Evolutionary conservation across 805 yeast genomes (phyloP).

Genomic region (Ogataea parapolymorpha): DNA sequence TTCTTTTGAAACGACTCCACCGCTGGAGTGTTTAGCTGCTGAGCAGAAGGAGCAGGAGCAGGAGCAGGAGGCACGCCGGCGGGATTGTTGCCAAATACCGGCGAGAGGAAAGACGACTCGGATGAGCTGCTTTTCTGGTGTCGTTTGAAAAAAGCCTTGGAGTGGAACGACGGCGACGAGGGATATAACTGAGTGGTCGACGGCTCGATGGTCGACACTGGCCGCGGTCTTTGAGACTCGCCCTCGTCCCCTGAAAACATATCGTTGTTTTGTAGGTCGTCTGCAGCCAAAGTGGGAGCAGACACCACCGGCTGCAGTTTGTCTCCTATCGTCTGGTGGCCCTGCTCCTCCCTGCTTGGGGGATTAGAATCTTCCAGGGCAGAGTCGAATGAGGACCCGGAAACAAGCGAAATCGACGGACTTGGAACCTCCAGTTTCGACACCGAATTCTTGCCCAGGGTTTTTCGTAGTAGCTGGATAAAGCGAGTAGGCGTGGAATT

Average conservation of each 20-base stretch:
- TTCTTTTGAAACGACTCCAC: constrained; percentile 10
- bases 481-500: constrained; percentile 54
- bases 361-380: background rate
- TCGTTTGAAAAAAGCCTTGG: constrained; percentile 54
- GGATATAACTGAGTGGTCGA: constrained; percentile 23
- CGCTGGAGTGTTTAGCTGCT: constrained; percentile 10
- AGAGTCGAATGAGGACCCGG: constrained; percentile 16
- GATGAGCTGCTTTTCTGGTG: constrained; percentile 64
- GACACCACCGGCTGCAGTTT: constrained; percentile 36
- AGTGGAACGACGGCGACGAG: constrained; percentile 36
- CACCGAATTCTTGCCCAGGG: constrained; percentile 28
- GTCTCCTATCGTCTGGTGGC: constrained; percentile 14
- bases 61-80: constrained; percentile 17
- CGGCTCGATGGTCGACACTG: constrained; percentile 37
- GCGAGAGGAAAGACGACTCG: constrained; percentile 45
- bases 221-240: constrained; percentile 27
- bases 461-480: constrained; percentile 49
- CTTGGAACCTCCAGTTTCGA: constrained; percentile 8
- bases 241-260: background rate
- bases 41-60: constrained; percentile 26
- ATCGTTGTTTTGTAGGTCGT: constrained; percentile 1
- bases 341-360: background rate
- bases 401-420: constrained; percentile 21
- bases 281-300: constrained; percentile 29
- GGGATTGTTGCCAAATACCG: constrained; percentile 29